Evolutionary conservation across 305 asterid species (phyloP), one percentile per base, ranked within the genome.

Genomic region (Fraxinus xanthoxyloides): DNA sequence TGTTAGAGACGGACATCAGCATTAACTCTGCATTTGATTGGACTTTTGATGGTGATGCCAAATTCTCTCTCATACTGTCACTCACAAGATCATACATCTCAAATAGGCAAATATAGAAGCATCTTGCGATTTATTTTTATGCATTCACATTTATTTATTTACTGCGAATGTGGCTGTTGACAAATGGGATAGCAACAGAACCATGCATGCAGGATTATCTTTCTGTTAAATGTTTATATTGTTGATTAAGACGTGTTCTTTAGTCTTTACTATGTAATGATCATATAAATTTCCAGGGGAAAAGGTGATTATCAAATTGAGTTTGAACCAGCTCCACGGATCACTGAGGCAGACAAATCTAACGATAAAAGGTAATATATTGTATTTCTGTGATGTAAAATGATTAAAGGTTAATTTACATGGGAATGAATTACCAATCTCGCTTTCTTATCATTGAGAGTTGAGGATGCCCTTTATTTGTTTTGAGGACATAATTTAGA

Each of bases 301-400:
- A 86, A 89, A 87, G 98, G 97, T 72, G 97, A 94, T 78, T 88
- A 92, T 85, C 92, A 94, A 70, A 90, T 93, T 84, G 98, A 96
- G 56, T 96, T 79, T 61, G 85, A 85, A 38, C 98, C 98, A 73
- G 96, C 98, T 88, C 89, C 98, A 12, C 90, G 98, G 75, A 87
- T 88, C 81, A 91, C 98, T 26, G 98, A 91, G 80, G 97, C 98
- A n/a, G 98, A 96, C 81, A 86, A 89, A 81, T 84, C 54, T 72
- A 91, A 90, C 83, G 95, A 96, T 85, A 90, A 78, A 88, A 92
- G 88, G 98, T 95, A 86, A 40, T 84, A 56, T 3, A 6, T 35
- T 35, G 40, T 35, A 35, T 59, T 7, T 19, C 15, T 59, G 31
- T 23, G 4, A 59, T 23, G 23, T 59, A 59, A 54, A 6, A 54